Base-by-base conservation (phyloP, 75 land plant genomes). In the Pinus tabuliformis region DNA sequence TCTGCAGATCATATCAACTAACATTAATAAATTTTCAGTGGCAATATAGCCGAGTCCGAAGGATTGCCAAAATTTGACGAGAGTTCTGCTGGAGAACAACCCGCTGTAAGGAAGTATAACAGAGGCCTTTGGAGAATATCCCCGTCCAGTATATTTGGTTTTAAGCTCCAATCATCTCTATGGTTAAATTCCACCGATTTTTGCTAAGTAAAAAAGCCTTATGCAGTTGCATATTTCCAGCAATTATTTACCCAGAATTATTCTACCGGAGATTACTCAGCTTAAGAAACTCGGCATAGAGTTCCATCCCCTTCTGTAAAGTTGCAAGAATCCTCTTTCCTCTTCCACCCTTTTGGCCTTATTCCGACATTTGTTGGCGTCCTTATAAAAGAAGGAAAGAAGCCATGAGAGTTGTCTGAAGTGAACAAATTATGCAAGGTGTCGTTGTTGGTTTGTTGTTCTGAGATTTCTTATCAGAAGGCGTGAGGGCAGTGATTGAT, bases 71-170 rank as follows among this genome's bases (percentile, higher is more conserved):
- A 76, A 42, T 62, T 63, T 83, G 57, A 6, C 5, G 0, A 75
- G 78, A 57, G 64, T 83, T 24, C 56, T 22, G 20, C 75, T 79
- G 17, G 45, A 76, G 2, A 11, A 28, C 1, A 84, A 84, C 74
- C 81, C 58, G 13, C 74, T 88, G 12, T 57, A 59, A 22, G 82
- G 90, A 64, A 78, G 70, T 21, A 83, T 88, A 65, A 68, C 81
- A 16, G 75, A 61, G 20, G 75, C 22, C 20, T 74, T 84, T 24
- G 89, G 86, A 7, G 71, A 70, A 14, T 62, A 81, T 70, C 76
- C 86, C 14, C 30, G 56, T 49, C 71, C 84, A 37, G 13, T 39
- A 2, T 70, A 59, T 52, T 60, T 88, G 13, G 87, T 80, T 57
- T 26, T 88, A 12, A 80, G 80, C 24, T 24, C 58, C 78, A 85